phyloP scores from a whole-genome alignment of 371 early-diverging fungal genomes.

The Phascolomyces articulosus region DNA sequence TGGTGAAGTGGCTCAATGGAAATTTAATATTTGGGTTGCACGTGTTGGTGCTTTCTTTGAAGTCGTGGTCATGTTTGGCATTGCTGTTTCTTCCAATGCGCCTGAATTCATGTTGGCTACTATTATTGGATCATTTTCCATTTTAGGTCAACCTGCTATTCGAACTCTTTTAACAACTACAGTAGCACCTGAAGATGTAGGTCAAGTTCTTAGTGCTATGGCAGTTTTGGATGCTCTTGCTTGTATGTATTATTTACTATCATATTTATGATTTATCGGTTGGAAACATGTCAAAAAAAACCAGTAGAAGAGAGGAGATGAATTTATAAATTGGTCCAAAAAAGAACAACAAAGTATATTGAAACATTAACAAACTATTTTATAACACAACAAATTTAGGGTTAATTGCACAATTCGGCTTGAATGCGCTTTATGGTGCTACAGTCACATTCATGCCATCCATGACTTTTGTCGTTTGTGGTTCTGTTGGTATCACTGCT shows the following conservation, averaged over 20 bases:
- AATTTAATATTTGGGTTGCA: conserved; percentile 51
- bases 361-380: no score
- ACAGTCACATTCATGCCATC: conserved; percentile 50
- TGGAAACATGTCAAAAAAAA: no score
- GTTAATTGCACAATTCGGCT: conserved; percentile 31
- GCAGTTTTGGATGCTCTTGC: conserved; percentile 53
- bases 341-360: neutral
- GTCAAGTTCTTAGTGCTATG: conserved; percentile 51
- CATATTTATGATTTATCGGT: conserved; percentile 10
- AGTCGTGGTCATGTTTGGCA: conserved; percentile 26
- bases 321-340: neutral
- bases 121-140: conserved; percentile 35
- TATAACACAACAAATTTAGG: conserved; percentile 17
- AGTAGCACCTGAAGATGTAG: conserved; percentile 52
- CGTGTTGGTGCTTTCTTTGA: conserved; percentile 42
- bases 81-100: conserved; percentile 28
- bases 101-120: conserved; percentile 26
- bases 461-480: conserved; percentile 45
- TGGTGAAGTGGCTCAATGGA: conserved; percentile 1
- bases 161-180: conserved; percentile 45
- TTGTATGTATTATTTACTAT: conserved; percentile 28
- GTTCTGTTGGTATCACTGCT: conserved; percentile 9
- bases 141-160: conserved; percentile 45
- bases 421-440: conserved; percentile 49
- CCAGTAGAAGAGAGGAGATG: no score